Base-by-base conservation (phyloP, 106 monocot species). In the Posidonia australis region DNA sequence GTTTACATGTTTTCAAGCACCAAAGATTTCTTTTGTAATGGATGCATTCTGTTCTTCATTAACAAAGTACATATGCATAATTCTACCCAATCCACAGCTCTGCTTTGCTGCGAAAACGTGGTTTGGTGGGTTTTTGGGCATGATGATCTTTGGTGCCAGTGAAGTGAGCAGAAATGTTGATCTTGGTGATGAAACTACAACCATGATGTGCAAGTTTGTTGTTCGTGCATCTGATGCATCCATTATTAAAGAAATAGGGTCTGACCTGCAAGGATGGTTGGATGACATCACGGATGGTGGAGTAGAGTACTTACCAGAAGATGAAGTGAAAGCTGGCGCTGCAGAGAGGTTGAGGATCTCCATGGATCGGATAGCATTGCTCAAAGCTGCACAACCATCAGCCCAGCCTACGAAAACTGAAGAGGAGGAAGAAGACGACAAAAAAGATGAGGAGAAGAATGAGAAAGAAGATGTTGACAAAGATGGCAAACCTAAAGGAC, bases 91-190 rank as follows among this genome's bases (percentile, higher is more conserved):
- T 47, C 47, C 32, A 51, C 83, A 94, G 96, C 45, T 96, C 23
- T 96, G 96, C 74, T 96, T 75, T 59, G 86, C 96, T 10, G 90
- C 96, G 27, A 96, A 96, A 72, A 96, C 96, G 32, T 96, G 96
- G 96, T 90, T 75, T 56, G 96, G 96, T 45, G 86, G 96, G 10
- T 96, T 96, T 71, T 55, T 96, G 44, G 86, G 90, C 22, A 86
- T 96, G 90, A 96, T 96, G 96, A 84, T 96, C 14, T 96, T 96
- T 51, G 96, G 96, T 30, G 90, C 90, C 20, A 96, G 96, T 58
- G 96, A 96, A 77, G 96, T 90, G 28, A 96, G 90, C 74, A 71
- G 96, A 75, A 96, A 96, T 31, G 90, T 96, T 9, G 96, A 96
- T 66, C 75, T 96, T 13, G 96, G 96, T 4, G 96, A 96, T 49